Base-by-base conservation (phyloP, 2,329 filamentous ascomycete species). In the Fonsecaea multimorphosa region DNA sequence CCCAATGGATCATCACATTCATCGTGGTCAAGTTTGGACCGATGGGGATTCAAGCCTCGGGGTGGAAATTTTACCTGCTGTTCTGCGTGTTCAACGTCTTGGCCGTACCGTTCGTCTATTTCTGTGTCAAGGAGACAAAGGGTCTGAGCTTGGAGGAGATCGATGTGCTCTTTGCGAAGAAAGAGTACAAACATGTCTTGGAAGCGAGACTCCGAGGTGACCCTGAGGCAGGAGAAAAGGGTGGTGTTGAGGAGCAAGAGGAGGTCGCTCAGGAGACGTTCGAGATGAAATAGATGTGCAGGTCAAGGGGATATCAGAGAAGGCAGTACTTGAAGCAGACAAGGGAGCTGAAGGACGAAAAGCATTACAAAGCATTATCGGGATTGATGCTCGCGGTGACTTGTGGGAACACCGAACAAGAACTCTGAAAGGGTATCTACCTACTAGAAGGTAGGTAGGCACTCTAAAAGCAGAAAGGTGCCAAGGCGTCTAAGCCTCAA, bases 61-160 rank as follows among this genome's bases (percentile, higher is more conserved):
- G 81, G 74, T 69, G 84, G 82, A 72, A 82, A 76, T 77, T 79
- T 74, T 58, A 85, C 77, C 40, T 79, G 68, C 68, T 81, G 65
- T 77, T 81, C 67, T 79, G 77, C 3, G 66, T 76, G 19, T 78
- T 82, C 11, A 83, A 83, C 68, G 68, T 82, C 2, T 14, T 80
- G 2, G 83, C 82, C 36, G 74, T 81, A 1, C 57, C 79, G 0
- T 87, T 85, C 79, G 82, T 83, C 0, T 84, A 78, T 65, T 84
- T 83, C 71, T 82, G 81, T 19, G 76, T 85, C 4, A 84, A 84
- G 3, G 86, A 87, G 76, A 84, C 85, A 16, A 82, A 80, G 63
- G 84, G 80, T 6, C 79, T 83, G 40, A 84, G 83, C 0, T 83
- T 84, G 58, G 83, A 81, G 40, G 85, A 87, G 74, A 78, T 87